phyloP scores from a whole-genome alignment of 768 basidiomycete genomes.

The Amanita phalloides region DNA sequence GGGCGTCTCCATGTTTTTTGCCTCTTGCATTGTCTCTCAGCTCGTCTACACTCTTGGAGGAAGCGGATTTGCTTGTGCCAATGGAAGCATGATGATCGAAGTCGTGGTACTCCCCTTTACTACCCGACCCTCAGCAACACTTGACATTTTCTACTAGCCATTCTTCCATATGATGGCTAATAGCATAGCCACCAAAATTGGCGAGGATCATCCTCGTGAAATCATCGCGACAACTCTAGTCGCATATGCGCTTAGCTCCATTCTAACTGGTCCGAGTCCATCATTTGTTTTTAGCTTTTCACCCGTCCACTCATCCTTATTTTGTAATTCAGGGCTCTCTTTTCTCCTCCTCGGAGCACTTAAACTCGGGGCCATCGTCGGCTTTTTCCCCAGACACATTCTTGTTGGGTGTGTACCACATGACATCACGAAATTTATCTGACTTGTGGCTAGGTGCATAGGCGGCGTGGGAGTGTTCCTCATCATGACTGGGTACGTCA shows the following conservation, averaged over 20 bases:
- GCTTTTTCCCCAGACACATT: constrained; percentile 95
- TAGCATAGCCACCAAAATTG: constrained; percentile 61
- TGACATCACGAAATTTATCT: constrained; percentile 6
- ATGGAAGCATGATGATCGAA: constrained; percentile 98
- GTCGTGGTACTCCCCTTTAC: constrained; percentile 60
- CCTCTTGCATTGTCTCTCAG: constrained; percentile 75
- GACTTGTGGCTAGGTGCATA: constrained; percentile 44
- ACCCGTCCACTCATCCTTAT: constrained; percentile 3
- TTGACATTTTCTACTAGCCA: constrained; percentile 38
- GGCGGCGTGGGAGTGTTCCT: constrained; percentile 96
- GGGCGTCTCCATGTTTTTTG: constrained; percentile 95
- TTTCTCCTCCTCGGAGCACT: constrained; percentile 85
- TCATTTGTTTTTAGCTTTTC: not conserved
- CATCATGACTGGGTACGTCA: constrained; percentile 69
- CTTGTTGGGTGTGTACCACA: constrained; percentile 65
- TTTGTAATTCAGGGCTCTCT: constrained; percentile 40
- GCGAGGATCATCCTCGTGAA: constrained; percentile 53
- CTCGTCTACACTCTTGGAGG: constrained; percentile 80
- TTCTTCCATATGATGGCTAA: constrained; percentile 92
- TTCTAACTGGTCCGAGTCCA: constrained; percentile 62
- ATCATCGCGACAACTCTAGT: constrained; percentile 90
- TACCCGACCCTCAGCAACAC: not conserved
- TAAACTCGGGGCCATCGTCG: constrained; percentile 75
- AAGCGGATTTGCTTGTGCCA: constrained; percentile 81
- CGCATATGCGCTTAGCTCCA: constrained; percentile 76